These are phyloP conservation scores for Sinapis alba DNA, from an alignment of 441 rosid genomes.

Conservation along the genomic window DNA sequence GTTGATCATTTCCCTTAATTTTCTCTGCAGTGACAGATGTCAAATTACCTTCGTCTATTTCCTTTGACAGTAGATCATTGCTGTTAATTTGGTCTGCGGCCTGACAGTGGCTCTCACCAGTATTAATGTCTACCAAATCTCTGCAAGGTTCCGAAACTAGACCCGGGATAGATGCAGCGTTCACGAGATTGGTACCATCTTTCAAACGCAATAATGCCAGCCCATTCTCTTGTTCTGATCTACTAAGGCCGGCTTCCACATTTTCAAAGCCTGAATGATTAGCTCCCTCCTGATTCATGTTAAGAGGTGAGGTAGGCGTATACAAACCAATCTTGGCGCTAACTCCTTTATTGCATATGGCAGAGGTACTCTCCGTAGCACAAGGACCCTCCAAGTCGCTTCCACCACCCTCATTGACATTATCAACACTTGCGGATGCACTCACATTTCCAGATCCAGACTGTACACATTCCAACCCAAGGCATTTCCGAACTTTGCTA, in stretches of 20 bases:
- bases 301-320: background rate
- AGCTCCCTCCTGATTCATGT: slow-evolving; percentile 40
- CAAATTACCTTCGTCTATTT: slow-evolving; percentile 38
- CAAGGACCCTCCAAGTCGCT: slow-evolving; percentile 72
- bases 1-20: slow-evolving; percentile 38
- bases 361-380: slow-evolving; percentile 61
- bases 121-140: slow-evolving; percentile 32
- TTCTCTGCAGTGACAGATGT: slow-evolving; percentile 33
- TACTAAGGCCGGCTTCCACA: slow-evolving; percentile 45
- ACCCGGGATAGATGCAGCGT: slow-evolving; percentile 40
- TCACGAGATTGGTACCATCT: slow-evolving; percentile 40
- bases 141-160: slow-evolving; percentile 34
- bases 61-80: slow-evolving; percentile 36
- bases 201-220: slow-evolving; percentile 29
- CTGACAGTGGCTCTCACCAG: slow-evolving; percentile 40
- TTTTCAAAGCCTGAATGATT: slow-evolving; percentile 36
- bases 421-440: slow-evolving; percentile 58
- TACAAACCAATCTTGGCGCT: background rate
- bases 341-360: slow-evolving; percentile 36
- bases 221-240: slow-evolving; percentile 46
- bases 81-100: slow-evolving; percentile 23
- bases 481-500: slow-evolving; percentile 94
- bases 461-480: slow-evolving; percentile 77
- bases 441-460: slow-evolving; percentile 49
- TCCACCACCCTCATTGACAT: slow-evolving; percentile 58